These are phyloP conservation scores for Phyllosticta capitalensis DNA, from an alignment of 2,329 filamentous ascomycete species.

Conservation along the genomic window DNA sequence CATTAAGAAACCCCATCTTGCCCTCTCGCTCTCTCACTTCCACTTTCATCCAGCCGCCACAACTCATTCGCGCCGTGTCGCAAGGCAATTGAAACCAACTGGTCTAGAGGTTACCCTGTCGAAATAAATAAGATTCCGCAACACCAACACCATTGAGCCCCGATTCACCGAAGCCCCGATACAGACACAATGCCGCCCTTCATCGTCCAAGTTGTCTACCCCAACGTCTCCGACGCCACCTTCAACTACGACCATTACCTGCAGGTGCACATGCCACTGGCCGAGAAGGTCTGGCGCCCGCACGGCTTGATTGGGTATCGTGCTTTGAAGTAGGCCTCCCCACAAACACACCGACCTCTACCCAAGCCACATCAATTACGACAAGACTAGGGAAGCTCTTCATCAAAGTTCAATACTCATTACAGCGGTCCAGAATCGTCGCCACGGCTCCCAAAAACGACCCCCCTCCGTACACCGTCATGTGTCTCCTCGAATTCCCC, in stretches of 20 bases:
- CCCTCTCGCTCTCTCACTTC: no score
- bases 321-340: not conserved
- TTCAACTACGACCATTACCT: slow-evolving; percentile 33
- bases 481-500: slow-evolving; percentile 25
- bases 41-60: no score
- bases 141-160: not conserved
- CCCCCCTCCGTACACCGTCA: slow-evolving; percentile 22
- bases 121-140: no score
- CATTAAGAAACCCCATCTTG: no score
- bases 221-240: slow-evolving; percentile 18
- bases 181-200: slow-evolving; percentile 10
- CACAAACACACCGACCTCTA: no score
- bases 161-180: no score
- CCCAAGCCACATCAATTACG: no score
- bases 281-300: slow-evolving; percentile 20
- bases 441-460: not conserved
- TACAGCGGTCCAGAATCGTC: slow-evolving; percentile 15
- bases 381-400: no score
- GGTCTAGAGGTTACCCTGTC: no score
- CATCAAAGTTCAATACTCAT: no score
- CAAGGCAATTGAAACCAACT: no score
- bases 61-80: no score
- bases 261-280: slow-evolving; percentile 29
- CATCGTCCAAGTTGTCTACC: slow-evolving; percentile 15
- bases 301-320: slow-evolving; percentile 22